These are phyloP conservation scores for Starmerella gropengiesseri DNA, from an alignment of 805 yeast species.

Conservation along the genomic window DNA sequence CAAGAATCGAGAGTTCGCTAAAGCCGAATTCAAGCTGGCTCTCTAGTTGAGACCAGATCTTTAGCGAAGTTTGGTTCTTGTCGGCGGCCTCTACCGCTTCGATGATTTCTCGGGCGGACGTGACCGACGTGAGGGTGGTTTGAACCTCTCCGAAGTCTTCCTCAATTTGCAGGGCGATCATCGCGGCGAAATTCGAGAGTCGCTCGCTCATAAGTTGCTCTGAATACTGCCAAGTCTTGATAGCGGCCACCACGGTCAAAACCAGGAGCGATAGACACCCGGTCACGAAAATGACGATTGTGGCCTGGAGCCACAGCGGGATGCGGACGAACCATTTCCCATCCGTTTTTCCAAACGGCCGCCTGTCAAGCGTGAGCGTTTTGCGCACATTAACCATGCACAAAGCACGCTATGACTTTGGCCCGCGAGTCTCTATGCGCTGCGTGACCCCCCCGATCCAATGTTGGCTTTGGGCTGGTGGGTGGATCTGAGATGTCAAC, in stretches of 20 bases:
- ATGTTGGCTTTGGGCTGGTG: too few relatives aligned
- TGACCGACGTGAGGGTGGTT: not conserved
- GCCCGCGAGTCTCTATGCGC: too few relatives aligned
- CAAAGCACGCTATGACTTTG: too few relatives aligned
- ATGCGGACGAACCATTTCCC: constrained; percentile 19
- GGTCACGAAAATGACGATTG: constrained; percentile 17
- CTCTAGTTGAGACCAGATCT: constrained; percentile 4
- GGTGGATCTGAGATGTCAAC: too few relatives aligned
- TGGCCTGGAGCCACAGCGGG: constrained; percentile 21
- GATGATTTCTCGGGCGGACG: constrained; percentile 5
- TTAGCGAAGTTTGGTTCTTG: not conserved
- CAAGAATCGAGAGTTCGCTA: not conserved
- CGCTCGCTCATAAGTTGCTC: constrained; percentile 15
- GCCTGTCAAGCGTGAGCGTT: not conserved
- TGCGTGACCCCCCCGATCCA: too few relatives aligned
- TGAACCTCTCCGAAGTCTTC: constrained; percentile 9
- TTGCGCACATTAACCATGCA: constrained; percentile 5
- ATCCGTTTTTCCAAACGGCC: constrained; percentile 5
- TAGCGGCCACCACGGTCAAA: constrained; percentile 13
- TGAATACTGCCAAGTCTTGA: constrained; percentile 19
- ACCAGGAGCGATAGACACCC: constrained; percentile 18
- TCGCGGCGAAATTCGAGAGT: constrained; percentile 18
- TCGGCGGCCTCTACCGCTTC: constrained; percentile 6
- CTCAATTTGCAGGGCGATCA: constrained; percentile 19
- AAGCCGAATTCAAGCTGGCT: constrained; percentile 9